phyloP scores from a whole-genome alignment of 1,284 basidiomycete genomes.

The Coniophora puteana region DNA sequence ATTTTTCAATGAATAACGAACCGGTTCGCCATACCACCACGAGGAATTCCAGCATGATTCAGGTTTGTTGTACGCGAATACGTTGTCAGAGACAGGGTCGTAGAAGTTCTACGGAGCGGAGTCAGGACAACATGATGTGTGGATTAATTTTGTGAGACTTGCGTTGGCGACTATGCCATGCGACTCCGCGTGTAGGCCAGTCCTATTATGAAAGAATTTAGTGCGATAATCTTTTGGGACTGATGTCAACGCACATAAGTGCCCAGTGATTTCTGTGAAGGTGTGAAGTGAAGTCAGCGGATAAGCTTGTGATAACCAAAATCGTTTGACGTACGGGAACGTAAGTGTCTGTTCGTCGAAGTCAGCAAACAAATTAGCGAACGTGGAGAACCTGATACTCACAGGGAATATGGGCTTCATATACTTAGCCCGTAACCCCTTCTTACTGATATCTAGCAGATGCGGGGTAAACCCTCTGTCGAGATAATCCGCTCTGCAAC shows the following conservation, averaged over 20 bases:
- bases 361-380: neutral
- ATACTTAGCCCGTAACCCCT: slow-evolving; percentile 79
- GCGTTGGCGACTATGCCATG: slow-evolving; percentile 92
- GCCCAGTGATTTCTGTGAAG: slow-evolving; percentile 78
- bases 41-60: slow-evolving; percentile 59
- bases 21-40: slow-evolving; percentile 91
- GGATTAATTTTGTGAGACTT: slow-evolving; percentile 16
- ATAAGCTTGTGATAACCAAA: slow-evolving; percentile 2
- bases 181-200: slow-evolving; percentile 82
- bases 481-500: slow-evolving; percentile 73
- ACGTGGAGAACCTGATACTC: slow-evolving; percentile 24
- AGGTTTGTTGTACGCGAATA: slow-evolving; percentile 69
- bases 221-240: neutral
- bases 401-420: slow-evolving; percentile 88
- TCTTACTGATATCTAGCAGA: slow-evolving; percentile 71
- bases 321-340: slow-evolving; percentile 64
- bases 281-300: slow-evolving; percentile 4
- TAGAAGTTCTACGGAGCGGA: slow-evolving; percentile 68
- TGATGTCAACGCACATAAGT: slow-evolving; percentile 52
- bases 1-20: slow-evolving; percentile 36
- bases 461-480: slow-evolving; percentile 80
- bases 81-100: slow-evolving; percentile 59
- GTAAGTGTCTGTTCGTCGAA: slow-evolving; percentile 75
- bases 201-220: slow-evolving; percentile 44
- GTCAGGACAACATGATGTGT: slow-evolving; percentile 2